Base-by-base conservation (phyloP, 192 early-diverging fungal species). In the Endogone sp. region DNA sequence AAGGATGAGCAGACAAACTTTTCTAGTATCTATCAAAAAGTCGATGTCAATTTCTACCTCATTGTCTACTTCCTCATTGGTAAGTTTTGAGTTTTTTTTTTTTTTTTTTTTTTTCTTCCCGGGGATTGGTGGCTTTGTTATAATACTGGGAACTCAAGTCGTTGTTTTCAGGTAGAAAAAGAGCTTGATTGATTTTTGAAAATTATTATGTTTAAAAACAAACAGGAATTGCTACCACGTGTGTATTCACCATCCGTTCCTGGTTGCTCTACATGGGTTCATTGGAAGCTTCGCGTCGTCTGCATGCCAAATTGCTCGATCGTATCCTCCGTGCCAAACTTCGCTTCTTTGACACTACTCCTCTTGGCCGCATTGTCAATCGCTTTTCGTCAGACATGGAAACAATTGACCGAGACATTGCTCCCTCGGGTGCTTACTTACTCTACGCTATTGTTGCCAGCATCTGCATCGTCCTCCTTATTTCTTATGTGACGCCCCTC, bases 271-370 rank as follows among this genome's bases (percentile, higher is more conserved):
- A 74, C 62, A 65, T 64, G 68, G 80, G 81, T 64, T 82, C 83
- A 3, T 58, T 93, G 6, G 31, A 63, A 3, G 92, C 90, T n/a
- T 90, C 87, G 0, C 78, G 76, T 3, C 69, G 63, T 0, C 60
- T 93, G 58, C 92, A 93, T 65, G 44, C 66, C 24, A 78, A 74
- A 24, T 75, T 92, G 26, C 63, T 93, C 27, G 76, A 70, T 16
- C 65, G 82, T 29, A 80, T 93, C 28, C 68, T 88, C 23, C 85
- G 82, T 27, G 89, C 93, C 3, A 89, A 89, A 70, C 82, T 95
- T 30, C 85, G 89, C 24, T 97, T 96, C 85, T 98, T 93, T 75
- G 94, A 96, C 69, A 88, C 88, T 22, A 94, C 91, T n/a, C 96
- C 96, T 8, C 81, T 93, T 21, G 94, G 94, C 29, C 86, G 91